Percentiles rank a stretch among this genome's conserved stretches.
Conservation (phyloP, 768 basidiomycete genomes). For the Tephrocybe rancida region DNA sequence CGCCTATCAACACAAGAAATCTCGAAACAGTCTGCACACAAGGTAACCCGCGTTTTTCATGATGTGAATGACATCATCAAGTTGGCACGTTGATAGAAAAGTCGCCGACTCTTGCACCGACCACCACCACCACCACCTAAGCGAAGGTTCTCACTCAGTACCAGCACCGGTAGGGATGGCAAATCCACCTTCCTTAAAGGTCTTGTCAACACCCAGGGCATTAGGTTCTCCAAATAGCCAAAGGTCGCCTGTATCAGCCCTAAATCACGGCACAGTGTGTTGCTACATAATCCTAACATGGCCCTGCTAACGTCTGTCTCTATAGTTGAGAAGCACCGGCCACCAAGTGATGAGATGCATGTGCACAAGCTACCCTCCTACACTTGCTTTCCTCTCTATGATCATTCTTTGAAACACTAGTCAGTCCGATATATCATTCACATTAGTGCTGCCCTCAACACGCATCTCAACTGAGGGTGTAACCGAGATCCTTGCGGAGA, state of each 20-base stretch:
- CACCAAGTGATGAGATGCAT: constrained; percentile 6
- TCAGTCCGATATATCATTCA: neutral
- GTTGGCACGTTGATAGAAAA: neutral
- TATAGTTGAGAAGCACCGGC: constrained; percentile 6
- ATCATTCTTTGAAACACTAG: constrained; percentile 16
- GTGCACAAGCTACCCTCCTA: constrained; percentile 11
- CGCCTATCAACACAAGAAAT: neutral
- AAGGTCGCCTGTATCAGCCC: constrained; percentile 4
- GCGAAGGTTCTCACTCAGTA: constrained; percentile 13
- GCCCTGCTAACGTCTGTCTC: neutral
- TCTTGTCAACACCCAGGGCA: constrained; percentile 8
- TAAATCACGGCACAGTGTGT: constrained; percentile 8
- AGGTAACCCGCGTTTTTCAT: neutral
- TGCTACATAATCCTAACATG: neutral
- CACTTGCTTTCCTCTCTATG: constrained; percentile 16
- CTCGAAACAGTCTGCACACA: neutral
- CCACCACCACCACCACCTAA: constrained; percentile 3
- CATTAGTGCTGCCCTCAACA: constrained; percentile 5
- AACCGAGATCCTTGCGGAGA: constrained; percentile 12
- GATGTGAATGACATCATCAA: constrained; percentile 6
- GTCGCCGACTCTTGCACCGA: neutral
- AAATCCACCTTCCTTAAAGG: constrained; percentile 15
- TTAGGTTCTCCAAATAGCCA: constrained; percentile 9
- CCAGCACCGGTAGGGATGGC: neutral
- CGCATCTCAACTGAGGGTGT: constrained; percentile 10